Percentiles rank a stretch among this genome's conserved stretches.
These are phyloP conservation scores for Colletotrichum noveboracense DNA, from an alignment of 2,329 filamentous ascomycete species.

Conservation along the genomic window DNA sequence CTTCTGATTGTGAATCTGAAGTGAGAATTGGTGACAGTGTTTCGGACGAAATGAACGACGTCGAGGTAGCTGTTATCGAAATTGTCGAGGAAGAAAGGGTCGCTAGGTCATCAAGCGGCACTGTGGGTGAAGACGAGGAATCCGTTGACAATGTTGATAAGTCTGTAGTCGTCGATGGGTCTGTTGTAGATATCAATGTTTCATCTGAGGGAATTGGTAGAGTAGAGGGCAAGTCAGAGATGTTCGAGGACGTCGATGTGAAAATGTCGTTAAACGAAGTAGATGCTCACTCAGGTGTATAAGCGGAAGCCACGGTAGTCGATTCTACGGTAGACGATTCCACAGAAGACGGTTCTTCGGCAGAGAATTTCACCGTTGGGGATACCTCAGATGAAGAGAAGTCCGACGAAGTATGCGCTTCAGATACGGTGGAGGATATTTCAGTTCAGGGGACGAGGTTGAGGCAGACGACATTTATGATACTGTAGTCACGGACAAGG, in stretches of 20 bases:
- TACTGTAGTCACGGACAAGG: too few relatives aligned
- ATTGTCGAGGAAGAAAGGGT: neutral
- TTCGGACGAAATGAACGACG: neutral
- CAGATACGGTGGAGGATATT: too few relatives aligned
- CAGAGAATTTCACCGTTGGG: too few relatives aligned
- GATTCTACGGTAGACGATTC: too few relatives aligned
- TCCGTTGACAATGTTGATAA: neutral
- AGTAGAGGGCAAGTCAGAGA: neutral
- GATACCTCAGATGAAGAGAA: too few relatives aligned
- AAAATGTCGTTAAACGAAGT: neutral
- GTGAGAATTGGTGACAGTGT: neutral
- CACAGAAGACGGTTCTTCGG: too few relatives aligned
- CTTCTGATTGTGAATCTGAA: neutral
- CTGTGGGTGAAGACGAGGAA: neutral
- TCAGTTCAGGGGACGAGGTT: too few relatives aligned
- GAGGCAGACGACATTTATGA: too few relatives aligned
- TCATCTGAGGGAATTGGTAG: fast-evolving
- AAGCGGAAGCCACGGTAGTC: too few relatives aligned
- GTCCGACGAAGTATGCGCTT: too few relatives aligned
- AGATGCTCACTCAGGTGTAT: neutral
- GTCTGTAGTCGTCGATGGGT: neutral
- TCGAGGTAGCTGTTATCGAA: neutral
- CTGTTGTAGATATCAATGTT: neutral
- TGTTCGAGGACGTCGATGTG: fast-evolving
- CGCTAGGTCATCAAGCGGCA: neutral